Percentiles rank a stretch among this genome's conserved stretches.
Evolutionary conservation across 257 asterid species (phyloP).

Genomic region (Nicotiana knightiana): DNA sequence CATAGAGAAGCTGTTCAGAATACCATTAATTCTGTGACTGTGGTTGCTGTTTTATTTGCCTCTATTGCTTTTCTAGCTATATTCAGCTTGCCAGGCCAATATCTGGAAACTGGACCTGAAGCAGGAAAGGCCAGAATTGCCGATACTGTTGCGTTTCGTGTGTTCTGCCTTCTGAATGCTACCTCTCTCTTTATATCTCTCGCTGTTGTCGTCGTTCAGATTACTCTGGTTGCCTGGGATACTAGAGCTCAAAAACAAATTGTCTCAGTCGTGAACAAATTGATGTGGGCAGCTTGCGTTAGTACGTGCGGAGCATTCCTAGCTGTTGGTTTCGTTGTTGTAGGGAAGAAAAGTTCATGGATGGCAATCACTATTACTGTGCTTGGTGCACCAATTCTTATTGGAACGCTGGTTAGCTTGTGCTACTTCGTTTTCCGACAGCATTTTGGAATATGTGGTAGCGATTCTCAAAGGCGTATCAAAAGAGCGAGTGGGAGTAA

Average conservation of each 20-base stretch:
- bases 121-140: constrained; percentile 54
- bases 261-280: constrained; percentile 80
- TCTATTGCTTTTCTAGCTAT: constrained; percentile 88
- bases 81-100: constrained; percentile 88
- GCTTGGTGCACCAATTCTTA: constrained; percentile 74
- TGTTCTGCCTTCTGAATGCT: constrained; percentile 74
- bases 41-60: constrained; percentile 88
- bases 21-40: constrained; percentile 84
- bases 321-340: constrained; percentile 78
- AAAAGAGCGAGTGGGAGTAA: constrained; percentile 80
- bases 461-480: constrained; percentile 80
- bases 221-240: constrained; percentile 90
- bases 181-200: constrained; percentile 88
- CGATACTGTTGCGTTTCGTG: constrained; percentile 49
- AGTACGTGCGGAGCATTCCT: constrained; percentile 91
- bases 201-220: constrained; percentile 90
- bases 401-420: constrained; percentile 72
- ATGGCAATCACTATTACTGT: constrained; percentile 72
- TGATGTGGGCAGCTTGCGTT: constrained; percentile 97
- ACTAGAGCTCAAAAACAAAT: constrained; percentile 78
- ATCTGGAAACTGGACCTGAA: constrained; percentile 39
- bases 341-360: constrained; percentile 69
- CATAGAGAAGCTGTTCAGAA: constrained; percentile 93
- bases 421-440: constrained; percentile 89
- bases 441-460: constrained; percentile 72